These are phyloP conservation scores for Pleurozium schreberi DNA, from an alignment of 225 moss, liverwort and hornwort species.

Conservation along the genomic window DNA sequence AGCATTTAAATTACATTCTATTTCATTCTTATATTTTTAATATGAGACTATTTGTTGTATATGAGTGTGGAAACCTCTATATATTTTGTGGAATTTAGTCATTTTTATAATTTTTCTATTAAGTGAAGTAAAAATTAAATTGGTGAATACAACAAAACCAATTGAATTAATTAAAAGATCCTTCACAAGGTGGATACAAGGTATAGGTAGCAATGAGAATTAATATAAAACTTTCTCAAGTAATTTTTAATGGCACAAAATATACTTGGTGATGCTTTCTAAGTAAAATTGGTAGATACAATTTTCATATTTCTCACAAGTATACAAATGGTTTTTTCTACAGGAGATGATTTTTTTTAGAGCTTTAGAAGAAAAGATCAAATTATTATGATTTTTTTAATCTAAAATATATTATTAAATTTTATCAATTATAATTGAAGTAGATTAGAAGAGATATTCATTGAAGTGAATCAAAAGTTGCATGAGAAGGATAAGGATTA, in stretches of 20 bases:
- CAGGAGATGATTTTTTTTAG: too few relatives aligned
- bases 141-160: not conserved
- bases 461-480: not conserved
- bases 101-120: not conserved
- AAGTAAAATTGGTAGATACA: not conserved
- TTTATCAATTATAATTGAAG: not conserved
- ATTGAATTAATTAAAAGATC: not conserved
- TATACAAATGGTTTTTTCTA: not conserved
- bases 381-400: not conserved
- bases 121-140: not conserved
- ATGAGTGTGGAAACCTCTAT: not conserved
- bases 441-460: not conserved
- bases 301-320: too few relatives aligned
- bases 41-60: not conserved
- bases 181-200: rapidly evolving
- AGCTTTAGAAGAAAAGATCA: not conserved
- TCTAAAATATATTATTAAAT: too few relatives aligned
- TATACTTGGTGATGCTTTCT: rapidly evolving
- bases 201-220: not conserved
- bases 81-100: not conserved
- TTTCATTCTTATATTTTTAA: not conserved
- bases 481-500: not conserved
- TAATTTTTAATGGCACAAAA: too few relatives aligned
- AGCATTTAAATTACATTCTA: not conserved
- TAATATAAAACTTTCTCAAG: not conserved